Conservation (phyloP, 1,284 basidiomycete genomes). For the Leccinum glutinopallens region DNA sequence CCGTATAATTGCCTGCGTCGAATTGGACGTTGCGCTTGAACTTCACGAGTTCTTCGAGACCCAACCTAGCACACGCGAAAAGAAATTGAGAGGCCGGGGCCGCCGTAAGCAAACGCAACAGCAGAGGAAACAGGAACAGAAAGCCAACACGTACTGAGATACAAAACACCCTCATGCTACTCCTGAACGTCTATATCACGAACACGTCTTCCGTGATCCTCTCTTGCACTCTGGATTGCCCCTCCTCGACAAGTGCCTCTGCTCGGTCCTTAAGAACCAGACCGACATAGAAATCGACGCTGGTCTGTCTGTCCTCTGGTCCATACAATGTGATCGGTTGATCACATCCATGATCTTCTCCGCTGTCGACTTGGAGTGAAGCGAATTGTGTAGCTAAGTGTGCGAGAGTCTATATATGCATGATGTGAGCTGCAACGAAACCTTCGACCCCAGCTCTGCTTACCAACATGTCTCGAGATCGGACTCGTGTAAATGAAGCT, state of each 20-base stretch:
- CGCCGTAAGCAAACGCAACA: conserved; percentile 1
- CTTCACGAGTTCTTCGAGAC: conserved; percentile 91
- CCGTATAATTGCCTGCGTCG: conserved; percentile 89
- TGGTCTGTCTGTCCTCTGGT: conserved; percentile 97
- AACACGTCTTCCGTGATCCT: conserved; percentile 85
- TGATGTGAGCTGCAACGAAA: neutral
- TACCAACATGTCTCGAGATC: conserved; percentile 91
- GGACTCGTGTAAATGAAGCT: conserved; percentile 96
- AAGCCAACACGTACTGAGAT: conserved; percentile 66
- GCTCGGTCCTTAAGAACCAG: conserved; percentile 82
- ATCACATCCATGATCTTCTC: conserved; percentile 87
- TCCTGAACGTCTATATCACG: conserved; percentile 92
- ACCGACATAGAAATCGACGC: conserved; percentile 97
- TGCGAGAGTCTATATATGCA: conserved; percentile 55
- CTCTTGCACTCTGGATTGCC: conserved; percentile 17
- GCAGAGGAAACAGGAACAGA: conserved; percentile 4
- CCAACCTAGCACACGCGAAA: conserved; percentile 62
- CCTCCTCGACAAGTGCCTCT: conserved; percentile 39
- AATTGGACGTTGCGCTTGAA: conserved; percentile 90
- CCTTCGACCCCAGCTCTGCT: conserved; percentile 14
- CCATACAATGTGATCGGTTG: conserved; percentile 92
- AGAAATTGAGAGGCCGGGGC: neutral
- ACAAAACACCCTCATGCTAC: conserved; percentile 95
- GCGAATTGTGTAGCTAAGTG: conserved; percentile 77
- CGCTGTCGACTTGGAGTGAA: conserved; percentile 90